Evolutionary conservation across 139 green algal genomes (phyloP).

Genomic region (Coccomyxa sp.): DNA sequence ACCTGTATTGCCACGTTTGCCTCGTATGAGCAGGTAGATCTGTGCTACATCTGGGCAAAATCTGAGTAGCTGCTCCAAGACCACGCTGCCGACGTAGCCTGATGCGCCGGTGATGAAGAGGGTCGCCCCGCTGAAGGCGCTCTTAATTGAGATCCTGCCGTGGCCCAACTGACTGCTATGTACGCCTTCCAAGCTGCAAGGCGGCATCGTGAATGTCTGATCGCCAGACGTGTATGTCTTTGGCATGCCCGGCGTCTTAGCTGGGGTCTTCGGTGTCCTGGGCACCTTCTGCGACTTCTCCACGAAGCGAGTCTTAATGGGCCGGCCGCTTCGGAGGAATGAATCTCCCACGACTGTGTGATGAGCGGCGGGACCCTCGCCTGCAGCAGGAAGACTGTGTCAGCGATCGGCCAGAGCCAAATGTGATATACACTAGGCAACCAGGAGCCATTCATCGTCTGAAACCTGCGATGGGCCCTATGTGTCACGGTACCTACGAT

Average conservation of each 20-base stretch:
- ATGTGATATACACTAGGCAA: too few species aligned
- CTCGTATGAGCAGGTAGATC: slow-evolving; percentile 30
- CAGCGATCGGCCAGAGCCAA: too few species aligned
- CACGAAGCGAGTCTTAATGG: neutral
- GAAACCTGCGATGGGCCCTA: too few species aligned
- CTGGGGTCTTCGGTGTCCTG: neutral
- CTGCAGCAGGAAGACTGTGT: neutral
- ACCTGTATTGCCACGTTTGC: slow-evolving; percentile 3
- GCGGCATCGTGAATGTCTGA: neutral
- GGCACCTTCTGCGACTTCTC: neutral
- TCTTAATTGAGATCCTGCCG: neutral
- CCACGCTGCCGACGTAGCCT: slow-evolving; percentile 46
- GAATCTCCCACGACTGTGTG: neutral
- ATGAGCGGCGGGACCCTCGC: neutral
- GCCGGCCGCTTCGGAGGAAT: neutral
- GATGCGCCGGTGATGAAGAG: slow-evolving; percentile 26
- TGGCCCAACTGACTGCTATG: neutral
- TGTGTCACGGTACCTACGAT: too few species aligned
- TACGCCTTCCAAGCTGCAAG: neutral
- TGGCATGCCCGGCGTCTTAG: neutral
- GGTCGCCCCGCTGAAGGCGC: neutral
- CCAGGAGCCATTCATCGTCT: too few species aligned
- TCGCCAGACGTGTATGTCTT: neutral
- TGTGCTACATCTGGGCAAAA: slow-evolving; percentile 21
- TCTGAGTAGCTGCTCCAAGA: slow-evolving; percentile 52